These are phyloP conservation scores for Houttuynia cordata DNA, from an alignment of 164 flowering plant species.

Conservation along the genomic window DNA sequence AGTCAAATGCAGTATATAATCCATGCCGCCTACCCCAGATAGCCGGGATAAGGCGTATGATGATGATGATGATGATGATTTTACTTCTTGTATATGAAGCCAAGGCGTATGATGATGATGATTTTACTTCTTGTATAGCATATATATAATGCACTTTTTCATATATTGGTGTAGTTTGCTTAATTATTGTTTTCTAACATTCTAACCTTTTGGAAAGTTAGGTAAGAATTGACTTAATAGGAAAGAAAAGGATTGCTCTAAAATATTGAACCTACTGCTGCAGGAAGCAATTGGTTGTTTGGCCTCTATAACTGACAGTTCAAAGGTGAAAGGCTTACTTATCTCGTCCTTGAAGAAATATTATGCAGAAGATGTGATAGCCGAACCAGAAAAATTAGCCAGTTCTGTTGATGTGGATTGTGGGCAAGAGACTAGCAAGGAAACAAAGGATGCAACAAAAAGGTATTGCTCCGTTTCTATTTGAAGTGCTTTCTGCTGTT, in stretches of 20 bases:
- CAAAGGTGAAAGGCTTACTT: slow-evolving; percentile 41
- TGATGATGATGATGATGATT: too few relatives aligned
- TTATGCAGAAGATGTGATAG: slow-evolving; percentile 14
- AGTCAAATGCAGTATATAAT: too few relatives aligned
- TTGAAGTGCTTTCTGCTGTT: neutral
- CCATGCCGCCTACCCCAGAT: too few relatives aligned
- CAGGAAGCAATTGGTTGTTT: slow-evolving; percentile 77
- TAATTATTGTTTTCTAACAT: too few relatives aligned
- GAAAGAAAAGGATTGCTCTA: neutral
- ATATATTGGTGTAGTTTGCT: neutral
- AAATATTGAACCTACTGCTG: neutral
- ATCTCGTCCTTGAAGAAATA: slow-evolving; percentile 36
- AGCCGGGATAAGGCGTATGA: too few relatives aligned
- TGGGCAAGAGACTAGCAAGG: slow-evolving; percentile 5
- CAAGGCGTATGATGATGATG: too few relatives aligned
- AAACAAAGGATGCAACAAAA: slow-evolving; percentile 12
- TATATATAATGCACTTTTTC: too few relatives aligned
- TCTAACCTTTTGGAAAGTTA: too few relatives aligned
- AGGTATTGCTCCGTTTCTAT: slow-evolving; percentile 19
- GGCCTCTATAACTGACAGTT: slow-evolving; percentile 59
- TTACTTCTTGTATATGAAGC: too few relatives aligned
- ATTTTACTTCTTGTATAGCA: too few relatives aligned
- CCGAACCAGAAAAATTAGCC: slow-evolving; percentile 20
- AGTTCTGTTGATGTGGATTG: slow-evolving; percentile 15
- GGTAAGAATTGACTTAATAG: neutral